These are phyloP conservation scores for Raffaelea arxii DNA, from an alignment of 2,329 filamentous ascomycete genomes.

Conservation along the genomic window DNA sequence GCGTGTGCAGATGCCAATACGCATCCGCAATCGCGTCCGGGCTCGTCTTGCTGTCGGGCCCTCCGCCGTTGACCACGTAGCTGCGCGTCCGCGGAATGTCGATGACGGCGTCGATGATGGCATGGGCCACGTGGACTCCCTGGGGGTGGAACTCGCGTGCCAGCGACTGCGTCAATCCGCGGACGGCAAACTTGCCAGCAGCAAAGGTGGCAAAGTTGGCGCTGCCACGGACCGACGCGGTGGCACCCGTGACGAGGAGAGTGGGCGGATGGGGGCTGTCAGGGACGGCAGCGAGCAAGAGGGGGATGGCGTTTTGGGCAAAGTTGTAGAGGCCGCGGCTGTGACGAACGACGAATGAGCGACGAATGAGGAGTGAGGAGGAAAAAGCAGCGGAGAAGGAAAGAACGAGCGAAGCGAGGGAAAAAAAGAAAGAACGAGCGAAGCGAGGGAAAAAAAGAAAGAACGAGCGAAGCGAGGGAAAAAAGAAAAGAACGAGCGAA, in stretches of 20 bases:
- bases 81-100: conserved; percentile 64
- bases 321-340: conserved; percentile 67
- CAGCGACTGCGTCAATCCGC: conserved; percentile 64
- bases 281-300: conserved; percentile 53
- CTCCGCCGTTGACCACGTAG: conserved; percentile 31
- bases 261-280: conserved; percentile 58
- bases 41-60: conserved; percentile 54
- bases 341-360: too few species aligned
- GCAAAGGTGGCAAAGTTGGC: conserved; percentile 63
- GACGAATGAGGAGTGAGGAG: neutral
- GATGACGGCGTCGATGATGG: conserved; percentile 77
- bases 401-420: too few species aligned
- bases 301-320: conserved; percentile 59
- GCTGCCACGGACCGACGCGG: conserved; percentile 65
- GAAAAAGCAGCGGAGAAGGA: neutral
- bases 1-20: conserved; percentile 77
- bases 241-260: conserved; percentile 79
- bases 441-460: neutral
- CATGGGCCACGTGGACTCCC: conserved; percentile 75
- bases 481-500: neutral
- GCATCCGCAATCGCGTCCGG: conserved; percentile 75
- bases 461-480: neutral
- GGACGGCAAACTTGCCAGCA: conserved; percentile 68
- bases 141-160: conserved; percentile 77
- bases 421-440: neutral